Base-by-base conservation (phyloP, 2,329 filamentous ascomycete genomes). In the Geosmithia morbida region DNA sequence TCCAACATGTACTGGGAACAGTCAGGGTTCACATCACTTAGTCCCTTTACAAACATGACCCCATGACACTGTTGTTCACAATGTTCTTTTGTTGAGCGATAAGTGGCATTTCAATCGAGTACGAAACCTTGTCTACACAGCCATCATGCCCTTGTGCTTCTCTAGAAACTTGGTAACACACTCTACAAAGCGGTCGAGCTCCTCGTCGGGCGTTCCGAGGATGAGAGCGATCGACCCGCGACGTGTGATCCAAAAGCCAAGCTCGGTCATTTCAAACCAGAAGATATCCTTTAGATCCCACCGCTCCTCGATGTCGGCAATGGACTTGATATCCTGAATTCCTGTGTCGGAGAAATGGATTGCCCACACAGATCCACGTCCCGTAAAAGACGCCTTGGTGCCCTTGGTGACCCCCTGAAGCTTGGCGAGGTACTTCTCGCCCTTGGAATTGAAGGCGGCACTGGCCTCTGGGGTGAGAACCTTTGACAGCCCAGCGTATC, bases 181-280 rank as follows among this genome's bases (percentile, higher is more conserved):
- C 1, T 50, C 48, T 1, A 69, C 64, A 51, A 71, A 69, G 22
- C 59, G 55, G 46, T 69, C 62, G 29, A 69, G 48, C 54, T 68
- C 67, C 10, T 57, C 55, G 17, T 61, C 52, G 1, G 65, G 59
- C 11, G 66, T 67, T 29, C 55, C 60, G 19, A 70, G 50, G 14
- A 66, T 61, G 47, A 71, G 52, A 2, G 67, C 62, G 30, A 68
- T 61, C 47, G 62, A 63, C 0, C 69, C 69, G 39, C 67, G 57
- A 2, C 62, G 54, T 1, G 65, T 63, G 10, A 67, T 53, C 62
- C 67, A 72, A 47, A 66, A 71, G 0, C 64, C 63, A 11, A 61
- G 57, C 45, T 69, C 61, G 43, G 70, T 49, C 65, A 71, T 69
- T 48, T 70, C 64, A n/a, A 66, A 62, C 62, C 68, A 70, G 48